Evolutionary conservation across 2,329 filamentous ascomycete species (phyloP).

Genomic region (Fusarium sarcochroum): DNA sequence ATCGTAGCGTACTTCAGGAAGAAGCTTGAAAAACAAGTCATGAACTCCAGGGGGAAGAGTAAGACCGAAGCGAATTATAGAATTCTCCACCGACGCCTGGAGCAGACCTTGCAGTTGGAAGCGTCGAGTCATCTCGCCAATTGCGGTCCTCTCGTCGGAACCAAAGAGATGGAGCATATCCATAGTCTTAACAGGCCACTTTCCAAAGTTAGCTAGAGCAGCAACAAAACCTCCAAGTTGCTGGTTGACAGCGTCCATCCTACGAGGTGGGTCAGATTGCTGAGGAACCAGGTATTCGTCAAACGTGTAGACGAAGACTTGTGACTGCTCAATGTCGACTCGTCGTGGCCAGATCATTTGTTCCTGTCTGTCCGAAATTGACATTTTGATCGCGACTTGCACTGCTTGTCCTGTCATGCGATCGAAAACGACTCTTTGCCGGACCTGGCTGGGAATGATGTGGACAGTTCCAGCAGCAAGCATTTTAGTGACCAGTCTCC

Average conservation of each 20-base stretch:
- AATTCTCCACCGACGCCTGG: background rate
- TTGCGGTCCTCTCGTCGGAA: background rate
- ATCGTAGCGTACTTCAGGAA: background rate
- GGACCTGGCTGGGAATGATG: background rate
- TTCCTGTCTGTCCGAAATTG: background rate
- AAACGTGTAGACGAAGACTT: background rate
- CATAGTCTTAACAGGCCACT: background rate
- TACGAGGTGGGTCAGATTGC: background rate
- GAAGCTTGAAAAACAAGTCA: background rate
- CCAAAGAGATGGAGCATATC: background rate
- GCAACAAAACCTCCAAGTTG: background rate
- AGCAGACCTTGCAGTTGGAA: background rate
- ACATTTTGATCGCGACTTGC: background rate
- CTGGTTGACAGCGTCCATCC: background rate
- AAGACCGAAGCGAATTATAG: background rate
- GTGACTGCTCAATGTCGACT: background rate
- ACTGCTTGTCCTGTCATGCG: background rate
- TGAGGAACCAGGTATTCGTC: background rate
- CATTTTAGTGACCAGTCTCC: background rate
- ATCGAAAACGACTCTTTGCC: background rate
- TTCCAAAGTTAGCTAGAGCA: background rate
- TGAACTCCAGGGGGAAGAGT: background rate
- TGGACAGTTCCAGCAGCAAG: background rate
- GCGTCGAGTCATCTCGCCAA: background rate
- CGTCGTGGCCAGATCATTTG: background rate